Percentiles rank a stretch among this genome's conserved stretches.
Conservation (phyloP, 176 grass and related monocot genomes). For the Alloteropsis semialata region DNA sequence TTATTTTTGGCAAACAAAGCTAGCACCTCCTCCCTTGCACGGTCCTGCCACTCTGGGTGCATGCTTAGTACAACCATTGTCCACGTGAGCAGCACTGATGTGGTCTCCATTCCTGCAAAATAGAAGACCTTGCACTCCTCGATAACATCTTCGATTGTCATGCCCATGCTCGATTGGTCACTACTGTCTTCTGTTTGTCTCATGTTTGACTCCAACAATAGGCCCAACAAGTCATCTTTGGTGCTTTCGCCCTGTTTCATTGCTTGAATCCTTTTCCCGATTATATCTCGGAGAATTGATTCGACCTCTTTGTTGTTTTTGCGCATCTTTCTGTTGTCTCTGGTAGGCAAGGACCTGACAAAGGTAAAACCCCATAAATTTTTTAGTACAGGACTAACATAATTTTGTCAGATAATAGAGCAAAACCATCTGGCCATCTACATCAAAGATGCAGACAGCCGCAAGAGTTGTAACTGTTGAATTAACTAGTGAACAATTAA, state of each 20-base stretch:
- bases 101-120: constrained; percentile 84
- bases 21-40: constrained; percentile 57
- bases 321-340: constrained; percentile 42
- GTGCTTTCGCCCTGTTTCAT: constrained; percentile 35
- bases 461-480: too few relatives aligned
- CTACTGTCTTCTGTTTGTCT: constrained; percentile 18
- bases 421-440: too few relatives aligned
- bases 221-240: constrained; percentile 38
- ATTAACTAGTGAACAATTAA: too few relatives aligned
- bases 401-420: too few relatives aligned
- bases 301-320: constrained; percentile 34
- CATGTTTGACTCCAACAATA: constrained; percentile 60
- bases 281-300: constrained; percentile 37
- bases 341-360: constrained; percentile 50
- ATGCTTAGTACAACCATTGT: constrained; percentile 62
- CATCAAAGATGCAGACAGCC: too few relatives aligned
- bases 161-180: not conserved
- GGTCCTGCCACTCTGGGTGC: constrained; percentile 66
- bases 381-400: too few relatives aligned
- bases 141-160: constrained; percentile 64
- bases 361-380: not conserved
- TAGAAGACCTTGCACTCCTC: constrained; percentile 87
- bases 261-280: constrained; percentile 40
- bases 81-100: constrained; percentile 67
- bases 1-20: constrained; percentile 38